phyloP scores from a whole-genome alignment of 805 yeast species.

The Isabelozyma rhagii region DNA sequence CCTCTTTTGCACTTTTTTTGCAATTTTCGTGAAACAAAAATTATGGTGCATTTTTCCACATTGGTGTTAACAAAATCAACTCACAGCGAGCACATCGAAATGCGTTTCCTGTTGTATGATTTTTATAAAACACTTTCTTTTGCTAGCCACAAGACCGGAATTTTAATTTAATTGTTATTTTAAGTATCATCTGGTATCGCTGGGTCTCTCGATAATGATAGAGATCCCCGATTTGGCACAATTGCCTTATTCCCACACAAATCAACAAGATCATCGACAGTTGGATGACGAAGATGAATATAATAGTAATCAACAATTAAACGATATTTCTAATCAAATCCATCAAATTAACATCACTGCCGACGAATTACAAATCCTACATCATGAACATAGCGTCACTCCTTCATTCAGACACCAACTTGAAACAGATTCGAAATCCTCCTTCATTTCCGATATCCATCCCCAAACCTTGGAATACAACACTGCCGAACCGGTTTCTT shows the following conservation, averaged over 20 bases:
- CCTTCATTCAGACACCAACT: neutral
- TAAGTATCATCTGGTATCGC: too few relatives aligned
- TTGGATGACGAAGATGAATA: neutral
- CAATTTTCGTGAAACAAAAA: neutral
- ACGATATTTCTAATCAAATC: neutral
- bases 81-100: neutral
- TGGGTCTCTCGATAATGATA: conserved; percentile 23
- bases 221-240: conserved; percentile 44
- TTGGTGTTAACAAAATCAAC: neutral
- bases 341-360: neutral
- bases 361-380: neutral
- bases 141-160: too few relatives aligned
- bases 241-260: conserved; percentile 8
- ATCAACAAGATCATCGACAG: neutral
- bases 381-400: neutral
- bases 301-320: neutral
- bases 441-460: neutral
- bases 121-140: too few relatives aligned
- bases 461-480: neutral
- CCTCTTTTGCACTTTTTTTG: neutral
- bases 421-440: neutral
- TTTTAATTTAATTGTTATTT: too few relatives aligned
- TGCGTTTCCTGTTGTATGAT: neutral
- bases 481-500: conserved; percentile 1
- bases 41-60: neutral